Evolutionary conservation across 371 early-diverging fungal genomes (phyloP).

Genomic region (Fennellomyces sp.): DNA sequence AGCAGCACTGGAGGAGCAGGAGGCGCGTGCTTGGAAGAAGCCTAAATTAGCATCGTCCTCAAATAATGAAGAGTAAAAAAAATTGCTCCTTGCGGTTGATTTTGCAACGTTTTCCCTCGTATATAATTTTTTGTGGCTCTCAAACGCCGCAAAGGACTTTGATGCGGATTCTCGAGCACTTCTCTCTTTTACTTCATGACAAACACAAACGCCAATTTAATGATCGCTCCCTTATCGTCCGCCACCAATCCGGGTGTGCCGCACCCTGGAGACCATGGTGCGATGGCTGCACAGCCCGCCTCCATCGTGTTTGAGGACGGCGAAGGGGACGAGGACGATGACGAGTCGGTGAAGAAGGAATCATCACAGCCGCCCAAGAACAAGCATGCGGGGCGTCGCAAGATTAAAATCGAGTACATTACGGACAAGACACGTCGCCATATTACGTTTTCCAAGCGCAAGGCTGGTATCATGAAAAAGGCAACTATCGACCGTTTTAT

Average conservation of each 20-base stretch:
- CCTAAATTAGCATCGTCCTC: background rate
- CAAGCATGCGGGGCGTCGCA: slow-evolving; percentile 79
- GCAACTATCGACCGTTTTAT: slow-evolving; percentile 23
- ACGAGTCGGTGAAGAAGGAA: background rate
- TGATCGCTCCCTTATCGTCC: slow-evolving; percentile 1
- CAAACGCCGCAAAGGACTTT: too few species aligned
- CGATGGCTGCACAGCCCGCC: background rate
- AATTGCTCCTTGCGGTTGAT: too few species aligned
- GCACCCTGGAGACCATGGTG: background rate
- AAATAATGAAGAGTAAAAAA: background rate
- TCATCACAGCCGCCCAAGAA: background rate
- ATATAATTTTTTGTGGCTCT: background rate
- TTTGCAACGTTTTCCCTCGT: background rate
- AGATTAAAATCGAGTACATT: slow-evolving; percentile 95
- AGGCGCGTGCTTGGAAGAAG: background rate
- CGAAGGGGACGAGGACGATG: background rate
- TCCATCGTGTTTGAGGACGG: slow-evolving; percentile 1
- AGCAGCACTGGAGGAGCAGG: background rate
- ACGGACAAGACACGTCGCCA: slow-evolving; percentile 90
- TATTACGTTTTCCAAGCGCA: slow-evolving; percentile 96
- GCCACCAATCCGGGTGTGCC: background rate
- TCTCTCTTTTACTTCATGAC: background rate
- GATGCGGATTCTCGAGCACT: too few species aligned
- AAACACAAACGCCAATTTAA: background rate
- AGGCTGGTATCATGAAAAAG: slow-evolving; percentile 98